Evolutionary conservation across 2,329 filamentous ascomycete species (phyloP), one percentile per base, ranked within the genome.

Genomic region (Lecanicillium sp.): DNA sequence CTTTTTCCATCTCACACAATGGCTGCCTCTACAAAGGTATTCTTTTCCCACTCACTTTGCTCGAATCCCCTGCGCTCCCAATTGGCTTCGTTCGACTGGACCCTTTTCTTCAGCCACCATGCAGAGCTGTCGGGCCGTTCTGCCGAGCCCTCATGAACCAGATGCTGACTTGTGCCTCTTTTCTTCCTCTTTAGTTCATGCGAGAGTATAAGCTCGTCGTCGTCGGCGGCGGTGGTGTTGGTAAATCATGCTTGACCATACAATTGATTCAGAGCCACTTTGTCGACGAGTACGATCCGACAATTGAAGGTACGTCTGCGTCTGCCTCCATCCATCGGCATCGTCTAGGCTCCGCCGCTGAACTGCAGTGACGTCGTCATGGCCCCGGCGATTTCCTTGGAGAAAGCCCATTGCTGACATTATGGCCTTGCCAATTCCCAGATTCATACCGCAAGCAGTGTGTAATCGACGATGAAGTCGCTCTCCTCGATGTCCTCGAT

Each of bases 361-460:
- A 35, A n/a, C n/a, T n/a, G n/a, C n/a, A n/a, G 13, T 13, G 25
- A 28, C 25, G 14, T 30, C 29, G 29, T 15, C 12, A 13, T 30
- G 29, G 14, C 29, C 11, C 29, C 29, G 14, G 25, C 44, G 13
- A 12, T 17, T n/a, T n/a, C n/a, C n/a, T n/a, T n/a, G n/a, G n/a
- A n/a, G n/a, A n/a, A n/a, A n/a, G n/a, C 20, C 17, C 18, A 16
- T 16, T 22, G 36, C 42, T 40, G 20, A 40, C 40, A 33, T 41
- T 22, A 25, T 37, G 33, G 29, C 36, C 22, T 25, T 25, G 7
- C 22, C 11, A 11, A 25, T 25, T 6, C 28, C 37, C 62, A 98
- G 92, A 98, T 62, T 96, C 92, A 47, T 98, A 98, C 75, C 88
- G 92, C 71, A 98, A 98, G 82, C 92, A 96, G 75, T 96, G 92